Evolutionary conservation across 805 yeast species (phyloP).

Genomic region (Nakazawaea pomicola): DNA sequence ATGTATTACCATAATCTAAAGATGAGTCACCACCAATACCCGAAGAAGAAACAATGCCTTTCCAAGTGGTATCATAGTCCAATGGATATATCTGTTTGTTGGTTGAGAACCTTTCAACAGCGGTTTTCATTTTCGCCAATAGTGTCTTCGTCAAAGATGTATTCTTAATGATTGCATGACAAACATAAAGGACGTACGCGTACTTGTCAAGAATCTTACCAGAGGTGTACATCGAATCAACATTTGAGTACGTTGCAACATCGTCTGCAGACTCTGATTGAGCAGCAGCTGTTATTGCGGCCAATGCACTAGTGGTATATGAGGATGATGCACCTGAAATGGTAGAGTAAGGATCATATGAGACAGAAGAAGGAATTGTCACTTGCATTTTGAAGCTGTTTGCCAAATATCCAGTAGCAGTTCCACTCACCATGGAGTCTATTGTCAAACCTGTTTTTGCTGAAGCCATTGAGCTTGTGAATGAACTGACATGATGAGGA

Average conservation of each 20-base stretch:
- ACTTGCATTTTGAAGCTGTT: constrained; percentile 38
- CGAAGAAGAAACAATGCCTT: constrained; percentile 71
- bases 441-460: constrained; percentile 30
- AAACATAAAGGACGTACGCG: constrained; percentile 77
- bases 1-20: constrained; percentile 64
- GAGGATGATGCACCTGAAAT: constrained; percentile 27
- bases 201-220: constrained; percentile 89
- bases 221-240: constrained; percentile 62
- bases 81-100: constrained; percentile 73
- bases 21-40: constrained; percentile 34
- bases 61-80: constrained; percentile 74
- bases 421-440: constrained; percentile 48
- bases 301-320: constrained; percentile 17
- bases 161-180: constrained; percentile 61
- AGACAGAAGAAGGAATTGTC: constrained; percentile 33
- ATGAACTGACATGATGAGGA: constrained; percentile 44
- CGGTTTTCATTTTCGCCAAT: constrained; percentile 55
- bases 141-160: constrained; percentile 41
- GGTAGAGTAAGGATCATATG: constrained; percentile 54
- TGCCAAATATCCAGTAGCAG: constrained; percentile 39
- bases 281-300: constrained; percentile 28
- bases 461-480: constrained; percentile 24
- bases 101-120: constrained; percentile 61
- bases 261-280: constrained; percentile 34
- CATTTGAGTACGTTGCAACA: constrained; percentile 36